Evolutionary conservation across 2,329 filamentous ascomycete species (phyloP).

Genomic region (Colletotrichum caudatum): DNA sequence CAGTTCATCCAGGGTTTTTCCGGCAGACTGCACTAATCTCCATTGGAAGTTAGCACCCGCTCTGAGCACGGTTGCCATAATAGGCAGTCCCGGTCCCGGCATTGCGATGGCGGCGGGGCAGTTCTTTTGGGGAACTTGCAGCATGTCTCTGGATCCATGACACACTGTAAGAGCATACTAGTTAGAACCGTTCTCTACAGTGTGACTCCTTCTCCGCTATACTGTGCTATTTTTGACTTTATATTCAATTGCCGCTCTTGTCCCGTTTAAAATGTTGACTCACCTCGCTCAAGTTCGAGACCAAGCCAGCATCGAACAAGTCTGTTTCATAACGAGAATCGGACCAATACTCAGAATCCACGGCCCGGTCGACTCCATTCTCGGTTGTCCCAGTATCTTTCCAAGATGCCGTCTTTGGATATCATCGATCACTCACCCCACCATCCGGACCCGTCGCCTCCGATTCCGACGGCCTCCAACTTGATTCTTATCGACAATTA

Average conservation of each 20-base stretch:
- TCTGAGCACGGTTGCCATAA: slow-evolving; percentile 23
- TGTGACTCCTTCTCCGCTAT: slow-evolving; percentile 6
- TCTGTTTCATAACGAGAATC: neutral
- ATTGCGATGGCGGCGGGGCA: slow-evolving; percentile 39
- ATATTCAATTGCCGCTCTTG: slow-evolving; percentile 19
- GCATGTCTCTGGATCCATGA: neutral
- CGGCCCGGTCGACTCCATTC: slow-evolving; percentile 4
- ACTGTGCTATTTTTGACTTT: slow-evolving; percentile 21
- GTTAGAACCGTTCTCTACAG: neutral
- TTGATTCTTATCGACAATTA: slow-evolving; percentile 98
- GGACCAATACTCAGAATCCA: neutral
- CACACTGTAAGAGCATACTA: slow-evolving; percentile 5
- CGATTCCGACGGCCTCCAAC: slow-evolving; percentile 85
- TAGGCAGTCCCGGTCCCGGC: slow-evolving; percentile 38
- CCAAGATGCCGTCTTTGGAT: slow-evolving; percentile 62
- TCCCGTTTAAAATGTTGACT: slow-evolving; percentile 28
- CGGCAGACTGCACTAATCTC: slow-evolving; percentile 6
- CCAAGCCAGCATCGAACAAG: slow-evolving; percentile 1
- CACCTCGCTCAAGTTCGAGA: slow-evolving; percentile 14
- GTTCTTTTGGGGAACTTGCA: slow-evolving; percentile 5
- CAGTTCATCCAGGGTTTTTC: slow-evolving; percentile 35
- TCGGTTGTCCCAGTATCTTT: neutral
- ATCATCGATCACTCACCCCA: slow-evolving; percentile 86
- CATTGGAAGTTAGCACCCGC: slow-evolving; percentile 18
- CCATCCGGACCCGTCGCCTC: slow-evolving; percentile 79